Evolutionary conservation across 108 stramenopile genomes (phyloP).

Genomic region (Cylindrotheca fusiformis): DNA sequence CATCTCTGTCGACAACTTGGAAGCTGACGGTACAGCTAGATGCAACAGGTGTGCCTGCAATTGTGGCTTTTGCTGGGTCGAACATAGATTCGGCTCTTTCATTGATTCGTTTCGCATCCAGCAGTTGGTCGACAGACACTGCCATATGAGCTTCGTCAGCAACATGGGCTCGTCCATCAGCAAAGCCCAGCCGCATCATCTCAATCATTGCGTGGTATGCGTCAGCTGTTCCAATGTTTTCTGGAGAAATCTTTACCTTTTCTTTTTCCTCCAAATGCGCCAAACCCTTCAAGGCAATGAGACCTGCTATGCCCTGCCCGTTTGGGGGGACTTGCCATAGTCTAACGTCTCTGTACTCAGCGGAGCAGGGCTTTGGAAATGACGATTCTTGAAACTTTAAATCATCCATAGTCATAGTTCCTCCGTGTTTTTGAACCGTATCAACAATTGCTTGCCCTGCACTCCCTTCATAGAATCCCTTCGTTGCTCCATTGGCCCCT

Average conservation of each 20-base stretch:
- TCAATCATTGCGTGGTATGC: slow-evolving; percentile 78
- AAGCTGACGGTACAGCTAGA: slow-evolving; percentile 90
- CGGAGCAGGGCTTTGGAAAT: slow-evolving; percentile 77
- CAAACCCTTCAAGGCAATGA: slow-evolving; percentile 88
- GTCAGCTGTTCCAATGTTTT: slow-evolving; percentile 42
- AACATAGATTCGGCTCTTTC: slow-evolving; percentile 48
- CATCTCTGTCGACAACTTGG: slow-evolving; percentile 86
- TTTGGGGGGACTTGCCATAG: slow-evolving; percentile 94
- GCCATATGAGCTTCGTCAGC: slow-evolving; percentile 62
- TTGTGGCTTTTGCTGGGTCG: slow-evolving; percentile 52
- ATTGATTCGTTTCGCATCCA: slow-evolving; percentile 59
- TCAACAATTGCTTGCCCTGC: slow-evolving; percentile 87
- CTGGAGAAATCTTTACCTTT: slow-evolving; percentile 15
- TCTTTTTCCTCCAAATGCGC: slow-evolving; percentile 40
- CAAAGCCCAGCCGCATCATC: slow-evolving; percentile 92
- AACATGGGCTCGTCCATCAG: slow-evolving; percentile 75
- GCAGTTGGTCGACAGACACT: slow-evolving; percentile 34
- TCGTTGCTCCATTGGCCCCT: slow-evolving; percentile 67
- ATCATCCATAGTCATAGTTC: slow-evolving; percentile 83
- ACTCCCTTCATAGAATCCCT: slow-evolving; percentile 88
- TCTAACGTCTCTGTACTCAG: slow-evolving; percentile 63
- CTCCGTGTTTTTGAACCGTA: slow-evolving; percentile 73
- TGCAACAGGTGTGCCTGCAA: slow-evolving; percentile 49
- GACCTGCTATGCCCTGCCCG: slow-evolving; percentile 91
- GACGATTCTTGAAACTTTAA: slow-evolving; percentile 64